Evolutionary conservation across 345 rosid genomes (phyloP).

Genomic region (Eucalyptus tenuipes): DNA sequence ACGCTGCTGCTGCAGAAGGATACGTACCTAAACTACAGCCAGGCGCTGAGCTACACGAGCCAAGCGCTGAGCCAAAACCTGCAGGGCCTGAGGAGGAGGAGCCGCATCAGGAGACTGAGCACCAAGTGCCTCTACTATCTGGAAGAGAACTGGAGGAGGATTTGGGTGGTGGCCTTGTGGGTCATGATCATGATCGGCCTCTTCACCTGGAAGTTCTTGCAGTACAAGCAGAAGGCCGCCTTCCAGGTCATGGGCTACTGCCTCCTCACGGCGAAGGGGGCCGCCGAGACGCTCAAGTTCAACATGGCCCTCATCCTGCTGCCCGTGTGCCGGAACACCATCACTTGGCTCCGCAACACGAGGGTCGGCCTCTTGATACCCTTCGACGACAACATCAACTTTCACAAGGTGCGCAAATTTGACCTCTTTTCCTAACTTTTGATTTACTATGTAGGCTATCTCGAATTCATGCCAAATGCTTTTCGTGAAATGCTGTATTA

Average conservation of each 20-base stretch:
- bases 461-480: neutral
- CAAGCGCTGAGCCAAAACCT: slow-evolving; percentile 97
- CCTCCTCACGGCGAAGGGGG: slow-evolving; percentile 88
- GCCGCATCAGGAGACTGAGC: slow-evolving; percentile 46
- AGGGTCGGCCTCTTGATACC: slow-evolving; percentile 63
- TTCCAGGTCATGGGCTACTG: slow-evolving; percentile 86
- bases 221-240: slow-evolving; percentile 65
- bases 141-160: slow-evolving; percentile 85
- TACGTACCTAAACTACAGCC: slow-evolving; percentile 90
- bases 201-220: slow-evolving; percentile 82
- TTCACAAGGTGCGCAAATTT: slow-evolving; percentile 64
- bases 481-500: neutral
- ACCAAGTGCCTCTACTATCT: slow-evolving; percentile 37
- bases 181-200: slow-evolving; percentile 68
- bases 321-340: slow-evolving; percentile 92
- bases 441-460: neutral
- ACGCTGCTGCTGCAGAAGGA: slow-evolving; percentile 92
- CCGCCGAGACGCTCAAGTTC: slow-evolving; percentile 87
- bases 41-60: slow-evolving; percentile 94
- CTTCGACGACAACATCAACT: slow-evolving; percentile 96
- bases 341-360: slow-evolving; percentile 93
- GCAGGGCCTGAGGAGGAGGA: slow-evolving; percentile 63
- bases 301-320: slow-evolving; percentile 96
- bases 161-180: slow-evolving; percentile 89
- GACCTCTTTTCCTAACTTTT: neutral